Percentiles rank a stretch among this genome's conserved stretches.
phyloP scores from a whole-genome alignment of 192 early-diverging fungal genomes.

The Thamnidium elegans region DNA sequence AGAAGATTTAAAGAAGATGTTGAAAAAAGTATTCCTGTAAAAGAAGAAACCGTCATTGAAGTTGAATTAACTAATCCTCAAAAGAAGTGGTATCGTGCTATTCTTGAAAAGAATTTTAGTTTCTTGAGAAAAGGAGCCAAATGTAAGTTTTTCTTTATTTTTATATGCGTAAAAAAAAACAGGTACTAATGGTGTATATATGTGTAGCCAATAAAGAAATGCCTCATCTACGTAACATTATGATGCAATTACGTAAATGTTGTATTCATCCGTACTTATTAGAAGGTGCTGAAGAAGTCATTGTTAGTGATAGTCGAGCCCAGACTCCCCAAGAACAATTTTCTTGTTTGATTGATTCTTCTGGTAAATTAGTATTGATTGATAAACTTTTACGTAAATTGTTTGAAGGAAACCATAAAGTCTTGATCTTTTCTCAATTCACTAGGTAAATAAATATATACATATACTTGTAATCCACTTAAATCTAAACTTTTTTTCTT shows the following conservation, averaged over 20 bases:
- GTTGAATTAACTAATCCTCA: conserved; percentile 81
- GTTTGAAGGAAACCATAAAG: conserved; percentile 76
- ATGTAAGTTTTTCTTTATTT: conserved; percentile 17
- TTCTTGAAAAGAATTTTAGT: conserved; percentile 77
- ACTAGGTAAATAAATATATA: conserved; percentile 41
- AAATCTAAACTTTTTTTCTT: neutral
- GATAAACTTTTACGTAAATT: conserved; percentile 79
- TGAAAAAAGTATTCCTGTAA: conserved; percentile 83
- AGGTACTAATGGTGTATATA: no score
- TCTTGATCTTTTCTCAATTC: conserved; percentile 89
- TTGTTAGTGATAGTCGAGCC: conserved; percentile 60
- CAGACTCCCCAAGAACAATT: conserved; percentile 61
- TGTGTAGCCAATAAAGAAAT: conserved; percentile 46
- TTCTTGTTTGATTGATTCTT: conserved; percentile 65
- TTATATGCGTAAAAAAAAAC: neutral
- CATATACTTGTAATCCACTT: neutral
- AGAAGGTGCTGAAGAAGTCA: conserved; percentile 73
- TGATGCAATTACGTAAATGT: conserved; percentile 89
- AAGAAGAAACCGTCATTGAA: conserved; percentile 87
- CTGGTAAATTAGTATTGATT: conserved; percentile 77
- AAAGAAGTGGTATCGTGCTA: conserved; percentile 83
- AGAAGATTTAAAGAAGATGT: conserved; percentile 88
- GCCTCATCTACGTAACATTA: conserved; percentile 79
- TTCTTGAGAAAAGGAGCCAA: conserved; percentile 78
- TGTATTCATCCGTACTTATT: conserved; percentile 87